phyloP scores from a whole-genome alignment of 805 yeast species.

The Naumovozyma castellii region DNA sequence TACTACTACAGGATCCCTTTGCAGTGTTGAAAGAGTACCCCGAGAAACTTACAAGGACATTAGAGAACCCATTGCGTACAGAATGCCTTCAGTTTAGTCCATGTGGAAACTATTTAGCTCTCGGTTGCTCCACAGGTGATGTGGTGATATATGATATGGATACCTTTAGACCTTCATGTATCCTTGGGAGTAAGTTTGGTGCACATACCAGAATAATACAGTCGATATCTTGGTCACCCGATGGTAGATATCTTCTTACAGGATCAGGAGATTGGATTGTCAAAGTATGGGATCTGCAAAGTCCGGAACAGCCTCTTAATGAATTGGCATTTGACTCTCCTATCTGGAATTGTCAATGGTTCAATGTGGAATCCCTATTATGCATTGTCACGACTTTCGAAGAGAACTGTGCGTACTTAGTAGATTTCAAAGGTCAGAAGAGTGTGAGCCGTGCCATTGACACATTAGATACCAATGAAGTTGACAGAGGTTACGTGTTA shows the following conservation, averaged over 20 bases:
- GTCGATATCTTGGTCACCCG: slow-evolving; percentile 62
- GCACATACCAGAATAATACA: slow-evolving; percentile 70
- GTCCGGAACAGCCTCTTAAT: slow-evolving; percentile 32
- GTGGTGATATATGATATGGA: slow-evolving; percentile 67
- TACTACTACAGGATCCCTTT: slow-evolving; percentile 80
- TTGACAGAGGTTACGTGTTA: slow-evolving; percentile 20
- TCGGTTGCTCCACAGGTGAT: slow-evolving; percentile 67
- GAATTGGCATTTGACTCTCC: slow-evolving; percentile 54
- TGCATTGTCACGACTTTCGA: slow-evolving; percentile 62
- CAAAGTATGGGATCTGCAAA: slow-evolving; percentile 66
- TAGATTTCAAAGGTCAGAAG: slow-evolving; percentile 12
- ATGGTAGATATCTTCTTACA: slow-evolving; percentile 60
- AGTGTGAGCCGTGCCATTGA: background rate
- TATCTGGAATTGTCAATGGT: slow-evolving; percentile 46
- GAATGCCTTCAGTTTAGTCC: slow-evolving; percentile 60
- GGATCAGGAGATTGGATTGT: slow-evolving; percentile 77
- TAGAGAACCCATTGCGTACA: slow-evolving; percentile 51
- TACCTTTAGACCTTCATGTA: slow-evolving; percentile 34
- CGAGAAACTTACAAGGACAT: slow-evolving; percentile 63
- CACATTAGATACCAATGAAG: background rate
- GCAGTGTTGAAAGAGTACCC: slow-evolving; percentile 89
- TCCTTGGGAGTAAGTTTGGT: slow-evolving; percentile 40
- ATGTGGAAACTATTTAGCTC: slow-evolving; percentile 78
- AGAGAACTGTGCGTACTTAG: slow-evolving; percentile 37
- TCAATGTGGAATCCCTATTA: slow-evolving; percentile 14